Evolutionary conservation across 164 flowering plant species (phyloP).

Genomic region (Tetrastigma voinierianum): DNA sequence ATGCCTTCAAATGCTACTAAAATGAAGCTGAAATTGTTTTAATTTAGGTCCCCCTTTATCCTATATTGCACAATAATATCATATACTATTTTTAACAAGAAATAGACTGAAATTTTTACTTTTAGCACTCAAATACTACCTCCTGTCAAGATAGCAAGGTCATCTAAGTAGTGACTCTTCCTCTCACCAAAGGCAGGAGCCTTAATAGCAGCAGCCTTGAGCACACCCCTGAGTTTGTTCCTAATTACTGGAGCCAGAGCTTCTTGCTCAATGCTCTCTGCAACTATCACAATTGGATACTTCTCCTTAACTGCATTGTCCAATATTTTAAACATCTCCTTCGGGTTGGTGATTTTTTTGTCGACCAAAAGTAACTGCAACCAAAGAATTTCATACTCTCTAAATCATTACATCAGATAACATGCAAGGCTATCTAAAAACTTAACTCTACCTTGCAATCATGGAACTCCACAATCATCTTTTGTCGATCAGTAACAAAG

Average conservation of each 20-base stretch:
- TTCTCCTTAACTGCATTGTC: constrained; percentile 71
- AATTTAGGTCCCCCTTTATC: no score
- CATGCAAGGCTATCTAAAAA: constrained; percentile 4
- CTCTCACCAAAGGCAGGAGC: constrained; percentile 92
- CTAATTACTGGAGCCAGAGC: constrained; percentile 80
- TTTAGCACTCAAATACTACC: constrained; percentile 34
- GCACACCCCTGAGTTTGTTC: constrained; percentile 72
- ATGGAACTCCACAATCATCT: constrained; percentile 60
- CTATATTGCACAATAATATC: no score
- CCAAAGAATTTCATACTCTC: constrained; percentile 22
- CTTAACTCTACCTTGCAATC: constrained; percentile 53
- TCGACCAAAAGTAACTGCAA: constrained; percentile 92
- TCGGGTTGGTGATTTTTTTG: constrained; percentile 66
- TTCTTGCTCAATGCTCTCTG: constrained; percentile 84
- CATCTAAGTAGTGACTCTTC: constrained; percentile 89
- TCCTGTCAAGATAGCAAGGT: constrained; percentile 87
- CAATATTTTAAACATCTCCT: constrained; percentile 72
- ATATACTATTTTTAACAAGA: background rate
- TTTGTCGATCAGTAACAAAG: constrained; percentile 73
- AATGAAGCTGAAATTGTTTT: no score
- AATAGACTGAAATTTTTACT: background rate
- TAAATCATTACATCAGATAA: constrained; percentile 18
- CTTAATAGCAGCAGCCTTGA: constrained; percentile 82
- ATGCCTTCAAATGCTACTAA: no score
- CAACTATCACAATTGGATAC: constrained; percentile 74